Evolutionary conservation across 148 eudicot genomes (phyloP), one percentile per base, ranked within the genome.

Genomic region (Limonium bicolor): DNA sequence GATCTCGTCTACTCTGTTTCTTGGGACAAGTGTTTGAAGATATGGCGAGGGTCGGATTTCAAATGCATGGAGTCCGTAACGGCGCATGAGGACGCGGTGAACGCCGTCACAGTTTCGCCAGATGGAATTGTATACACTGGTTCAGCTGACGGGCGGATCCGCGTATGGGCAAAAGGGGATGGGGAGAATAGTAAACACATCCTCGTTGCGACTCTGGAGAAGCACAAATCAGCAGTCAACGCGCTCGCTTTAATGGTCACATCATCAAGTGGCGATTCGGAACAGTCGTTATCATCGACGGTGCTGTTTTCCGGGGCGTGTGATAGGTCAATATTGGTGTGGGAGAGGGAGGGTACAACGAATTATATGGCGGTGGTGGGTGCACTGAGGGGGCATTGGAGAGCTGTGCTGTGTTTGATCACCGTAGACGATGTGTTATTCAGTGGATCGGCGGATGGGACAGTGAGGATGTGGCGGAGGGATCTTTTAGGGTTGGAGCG

Each of bases 71-170:
- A 75, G 43, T 86, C 96, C 2, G 64, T 70, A 4, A 41, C 63
- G 39, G 96, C 93, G 1, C 96, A 86, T 36, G 93, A 81, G n/a
- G 96, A 86, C 30, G 96, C 96, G 2, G 81, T 86, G 12, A 86
- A 86, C 46, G 72, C 93, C 11, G 36, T 81, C 0, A 61, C 20
- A 0, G 12, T 66, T 25, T 78, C 87, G 4, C n/a, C n/a, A 2
- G 79, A 81, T 31, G 83, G 87, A 12, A 53, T 13, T 50, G 65
- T 81, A 20, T 86, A 74, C 65, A 86, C 96, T 0, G 84, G 93
- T 18, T 86, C 96, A 18, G 93, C 84, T 2, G 96, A 86, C 46
- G 70, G 24, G 55, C 77, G 58, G n/a, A 86, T 86, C 9, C 77
- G 75, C 44, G 75, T 72, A 2, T 86, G 96, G 96, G 68, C 40